A percentile compares a stretch with the other conserved stretches of the same genome.
These are phyloP conservation scores for Malbranchea cinnamomea DNA, from an alignment of 2,329 filamentous ascomycete species.

Conservation along the genomic window DNA sequence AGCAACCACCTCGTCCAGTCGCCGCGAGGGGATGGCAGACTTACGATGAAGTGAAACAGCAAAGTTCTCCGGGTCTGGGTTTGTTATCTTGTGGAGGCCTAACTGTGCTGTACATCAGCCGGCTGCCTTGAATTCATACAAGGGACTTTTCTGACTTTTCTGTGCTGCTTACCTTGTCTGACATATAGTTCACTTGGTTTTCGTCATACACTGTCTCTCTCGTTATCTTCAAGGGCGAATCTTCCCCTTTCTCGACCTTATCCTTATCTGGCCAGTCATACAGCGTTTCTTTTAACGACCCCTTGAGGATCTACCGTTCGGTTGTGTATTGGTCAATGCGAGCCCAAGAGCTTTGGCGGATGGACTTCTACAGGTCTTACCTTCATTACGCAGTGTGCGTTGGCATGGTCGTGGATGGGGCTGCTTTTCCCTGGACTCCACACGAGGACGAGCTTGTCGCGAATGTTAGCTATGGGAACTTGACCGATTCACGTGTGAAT, in stretches of 20 bases:
- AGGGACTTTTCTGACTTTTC: background rate
- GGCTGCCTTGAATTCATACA: background rate
- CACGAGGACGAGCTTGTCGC: constrained; percentile 59
- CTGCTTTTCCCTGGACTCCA: constrained; percentile 76
- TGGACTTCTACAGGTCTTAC: constrained; percentile 13
- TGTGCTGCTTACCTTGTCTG: constrained; percentile 43
- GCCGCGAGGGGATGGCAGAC: constrained; percentile 14
- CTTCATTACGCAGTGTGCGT: constrained; percentile 87
- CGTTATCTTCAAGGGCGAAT: constrained; percentile 45
- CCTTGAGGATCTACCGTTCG: constrained; percentile 49
- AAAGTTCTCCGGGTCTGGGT: constrained; percentile 53
- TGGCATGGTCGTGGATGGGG: constrained; percentile 76
- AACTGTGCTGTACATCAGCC: no score
- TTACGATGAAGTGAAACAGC: constrained; percentile 70
- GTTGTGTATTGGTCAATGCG: constrained; percentile 3
- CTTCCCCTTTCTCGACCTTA: constrained; percentile 30
- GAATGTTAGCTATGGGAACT: constrained; percentile 3
- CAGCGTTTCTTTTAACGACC: constrained; percentile 64
- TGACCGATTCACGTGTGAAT: constrained; percentile 1
- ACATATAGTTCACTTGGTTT: constrained; percentile 79
- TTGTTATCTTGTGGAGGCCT: constrained; percentile 70
- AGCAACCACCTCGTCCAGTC: background rate
- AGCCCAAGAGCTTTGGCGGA: background rate
- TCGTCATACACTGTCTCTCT: constrained; percentile 52
- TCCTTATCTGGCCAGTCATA: constrained; percentile 53